Percentiles rank a stretch among this genome's conserved stretches.
phyloP scores from a whole-genome alignment of 176 grass and related monocot species.

The Aegilops speltoides region DNA sequence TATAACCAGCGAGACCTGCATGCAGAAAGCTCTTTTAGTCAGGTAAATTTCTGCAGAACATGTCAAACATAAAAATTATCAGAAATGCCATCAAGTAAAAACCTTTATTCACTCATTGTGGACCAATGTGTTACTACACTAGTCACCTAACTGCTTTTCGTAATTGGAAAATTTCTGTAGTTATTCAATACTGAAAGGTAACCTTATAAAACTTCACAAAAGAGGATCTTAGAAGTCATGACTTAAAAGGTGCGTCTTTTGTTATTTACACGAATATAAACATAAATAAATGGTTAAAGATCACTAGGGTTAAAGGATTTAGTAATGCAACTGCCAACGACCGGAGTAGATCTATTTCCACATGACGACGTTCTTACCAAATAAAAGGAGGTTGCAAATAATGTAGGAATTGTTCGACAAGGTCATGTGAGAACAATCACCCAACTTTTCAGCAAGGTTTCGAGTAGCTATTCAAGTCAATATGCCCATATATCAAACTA shows the following conservation, averaged over 20 bases:
- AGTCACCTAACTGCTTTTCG: not conserved
- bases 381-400: not conserved
- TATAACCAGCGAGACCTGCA: conserved; percentile 13
- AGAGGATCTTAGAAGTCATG: not conserved
- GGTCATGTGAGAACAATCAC: not conserved
- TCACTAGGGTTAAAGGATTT: not conserved
- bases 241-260: not conserved
- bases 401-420: not conserved
- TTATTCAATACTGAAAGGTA: not conserved
- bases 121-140: not conserved
- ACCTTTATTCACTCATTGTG: not conserved
- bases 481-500: not conserved
- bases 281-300: not conserved
- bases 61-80: not conserved
- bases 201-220: not conserved
- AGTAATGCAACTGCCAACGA: not conserved
- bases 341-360: not conserved
- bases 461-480: not conserved
- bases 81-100: not conserved
- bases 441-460: not conserved
- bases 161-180: not conserved
- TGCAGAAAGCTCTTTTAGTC: conserved; percentile 8
- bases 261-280: not conserved
- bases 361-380: not conserved
- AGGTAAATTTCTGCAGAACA: not conserved